Percentiles rank a stretch among this genome's conserved stretches.
Evolutionary conservation across 257 asterid genomes (phyloP).

Genomic region (Handroanthus guayacan): DNA sequence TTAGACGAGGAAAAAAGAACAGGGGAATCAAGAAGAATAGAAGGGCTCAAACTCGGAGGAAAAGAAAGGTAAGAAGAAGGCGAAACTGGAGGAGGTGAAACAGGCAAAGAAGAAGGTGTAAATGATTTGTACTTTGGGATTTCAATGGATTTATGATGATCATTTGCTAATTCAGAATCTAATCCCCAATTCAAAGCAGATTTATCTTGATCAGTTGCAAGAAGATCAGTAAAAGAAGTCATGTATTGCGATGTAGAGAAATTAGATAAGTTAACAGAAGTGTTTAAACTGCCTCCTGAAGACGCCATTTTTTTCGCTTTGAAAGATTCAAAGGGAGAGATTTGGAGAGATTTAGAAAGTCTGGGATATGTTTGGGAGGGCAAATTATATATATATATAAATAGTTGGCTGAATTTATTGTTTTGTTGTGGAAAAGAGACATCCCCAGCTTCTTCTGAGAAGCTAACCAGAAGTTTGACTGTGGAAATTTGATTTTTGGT

Average conservation of each 20-base stretch:
- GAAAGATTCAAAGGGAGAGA: conserved; percentile 29
- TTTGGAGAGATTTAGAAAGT: conserved; percentile 47
- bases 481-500: conserved; percentile 44
- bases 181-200: conserved; percentile 48
- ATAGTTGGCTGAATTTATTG: background rate
- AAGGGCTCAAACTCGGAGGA: conserved; percentile 74
- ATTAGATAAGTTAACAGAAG: background rate
- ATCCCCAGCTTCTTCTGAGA: conserved; percentile 40
- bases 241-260: conserved; percentile 42
- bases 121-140: conserved; percentile 59
- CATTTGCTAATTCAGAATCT: background rate
- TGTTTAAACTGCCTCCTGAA: background rate
- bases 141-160: conserved; percentile 25
- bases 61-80: conserved; percentile 75
- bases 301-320: conserved; percentile 18
- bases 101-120: conserved; percentile 66
- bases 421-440: background rate
- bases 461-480: conserved; percentile 45
- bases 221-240: conserved; percentile 54
- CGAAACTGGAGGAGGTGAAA: conserved; percentile 72
- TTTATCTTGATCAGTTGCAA: conserved; percentile 29
- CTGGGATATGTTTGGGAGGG: background rate
- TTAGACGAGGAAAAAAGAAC: conserved; percentile 63
- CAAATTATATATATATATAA: background rate
- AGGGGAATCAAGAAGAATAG: conserved; percentile 82